These are phyloP conservation scores for Amphibolis antarctica DNA, from an alignment of 106 monocot species.

Conservation along the genomic window DNA sequence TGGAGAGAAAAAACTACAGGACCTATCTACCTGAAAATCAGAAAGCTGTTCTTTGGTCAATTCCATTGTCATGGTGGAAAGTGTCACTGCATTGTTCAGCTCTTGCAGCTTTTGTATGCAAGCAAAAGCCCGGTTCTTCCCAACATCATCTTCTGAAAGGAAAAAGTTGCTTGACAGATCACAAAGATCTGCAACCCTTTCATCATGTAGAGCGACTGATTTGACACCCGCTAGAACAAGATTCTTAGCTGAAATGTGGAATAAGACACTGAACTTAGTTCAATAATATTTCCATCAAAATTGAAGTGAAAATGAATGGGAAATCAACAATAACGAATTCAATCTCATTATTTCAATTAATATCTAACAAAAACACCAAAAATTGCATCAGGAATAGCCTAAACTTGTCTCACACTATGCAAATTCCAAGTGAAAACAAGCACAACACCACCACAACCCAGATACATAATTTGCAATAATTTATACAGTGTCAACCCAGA, in stretches of 20 bases:
- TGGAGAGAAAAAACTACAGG: too few relatives aligned
- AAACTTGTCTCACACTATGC: background rate
- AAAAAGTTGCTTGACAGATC: conserved; percentile 91
- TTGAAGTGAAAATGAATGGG: too few relatives aligned
- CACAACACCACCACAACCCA: background rate
- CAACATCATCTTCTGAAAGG: conserved; percentile 64
- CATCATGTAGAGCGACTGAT: conserved; percentile 86
- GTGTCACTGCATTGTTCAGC: conserved; percentile 72
- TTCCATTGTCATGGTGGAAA: conserved; percentile 37
- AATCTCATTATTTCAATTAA: too few relatives aligned
- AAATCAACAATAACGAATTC: too few relatives aligned
- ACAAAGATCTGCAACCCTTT: conserved; percentile 45
- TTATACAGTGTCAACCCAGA: too few relatives aligned
- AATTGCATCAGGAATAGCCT: background rate
- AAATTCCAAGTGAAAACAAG: background rate
- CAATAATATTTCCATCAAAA: background rate
- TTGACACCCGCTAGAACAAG: conserved; percentile 90
- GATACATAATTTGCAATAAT: too few relatives aligned
- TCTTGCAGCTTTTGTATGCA: conserved; percentile 79
- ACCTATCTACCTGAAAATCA: conserved; percentile 55
- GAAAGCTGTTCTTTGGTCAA: conserved; percentile 50
- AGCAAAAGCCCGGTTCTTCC: conserved; percentile 73
- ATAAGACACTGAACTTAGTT: background rate
- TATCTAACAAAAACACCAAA: too few relatives aligned
- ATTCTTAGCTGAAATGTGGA: conserved; percentile 84